Conservation (phyloP, 2,329 filamentous ascomycete species). For the Trichoderma sp. region DNA sequence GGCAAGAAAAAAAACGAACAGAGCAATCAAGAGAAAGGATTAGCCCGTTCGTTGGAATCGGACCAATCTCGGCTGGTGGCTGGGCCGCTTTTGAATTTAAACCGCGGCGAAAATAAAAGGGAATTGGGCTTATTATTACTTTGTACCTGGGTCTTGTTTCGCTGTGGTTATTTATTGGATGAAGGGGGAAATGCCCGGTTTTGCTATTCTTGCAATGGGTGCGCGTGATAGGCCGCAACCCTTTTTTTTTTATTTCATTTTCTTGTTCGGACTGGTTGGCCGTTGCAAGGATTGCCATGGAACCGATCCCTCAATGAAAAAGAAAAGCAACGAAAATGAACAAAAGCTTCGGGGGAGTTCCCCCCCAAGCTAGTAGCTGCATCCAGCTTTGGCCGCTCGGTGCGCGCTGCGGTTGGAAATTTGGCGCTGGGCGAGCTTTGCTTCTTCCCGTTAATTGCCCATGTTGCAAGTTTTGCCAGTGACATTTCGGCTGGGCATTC, state of each 20-base stretch:
- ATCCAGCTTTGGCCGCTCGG: constrained; percentile 1
- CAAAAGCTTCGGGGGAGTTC: neutral
- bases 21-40: neutral
- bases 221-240: neutral
- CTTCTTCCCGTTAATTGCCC: neutral
- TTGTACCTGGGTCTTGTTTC: too few species aligned
- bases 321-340: neutral
- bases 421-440: neutral
- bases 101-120: too few species aligned
- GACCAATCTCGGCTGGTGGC: neutral
- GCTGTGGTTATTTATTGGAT: neutral
- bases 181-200: neutral
- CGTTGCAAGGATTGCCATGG: neutral
- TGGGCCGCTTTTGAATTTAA: neutral
- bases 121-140: neutral
- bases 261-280: neutral
- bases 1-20: neutral
- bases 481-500: neutral
- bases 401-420: neutral
- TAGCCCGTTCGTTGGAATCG: neutral
- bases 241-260: neutral
- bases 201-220: neutral
- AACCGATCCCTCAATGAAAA: neutral
- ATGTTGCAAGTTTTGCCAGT: neutral
- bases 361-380: too few species aligned